These are phyloP conservation scores for Thalassiosira mediterranea DNA, from an alignment of 352 stramenopile species.

Conservation along the genomic window DNA sequence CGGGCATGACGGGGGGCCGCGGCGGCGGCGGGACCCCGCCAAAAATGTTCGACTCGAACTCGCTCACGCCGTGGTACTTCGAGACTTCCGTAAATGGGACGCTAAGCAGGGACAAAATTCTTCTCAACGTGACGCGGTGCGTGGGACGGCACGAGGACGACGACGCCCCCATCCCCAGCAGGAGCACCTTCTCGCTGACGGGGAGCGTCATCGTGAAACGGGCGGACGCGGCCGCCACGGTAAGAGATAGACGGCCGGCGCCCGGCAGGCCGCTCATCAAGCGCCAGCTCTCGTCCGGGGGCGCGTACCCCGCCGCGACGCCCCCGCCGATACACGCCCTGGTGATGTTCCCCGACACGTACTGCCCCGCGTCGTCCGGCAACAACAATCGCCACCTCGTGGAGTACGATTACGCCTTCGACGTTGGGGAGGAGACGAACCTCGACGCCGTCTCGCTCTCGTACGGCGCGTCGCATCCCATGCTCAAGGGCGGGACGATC, in stretches of 20 bases:
- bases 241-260: neutral
- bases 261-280: conserved; percentile 17
- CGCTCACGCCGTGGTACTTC: conserved; percentile 76
- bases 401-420: conserved; percentile 82
- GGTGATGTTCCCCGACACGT: conserved; percentile 76
- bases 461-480: conserved; percentile 77
- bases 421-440: conserved; percentile 72
- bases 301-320: neutral
- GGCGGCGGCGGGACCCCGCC: conserved; percentile 4
- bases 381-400: conserved; percentile 60
- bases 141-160: conserved; percentile 62
- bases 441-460: conserved; percentile 80
- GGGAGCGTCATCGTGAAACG: conserved; percentile 73
- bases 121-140: conserved; percentile 69
- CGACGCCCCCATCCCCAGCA: conserved; percentile 21
- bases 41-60: conserved; percentile 76
- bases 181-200: conserved; percentile 61
- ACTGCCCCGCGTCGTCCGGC: conserved; percentile 39
- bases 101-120: conserved; percentile 66
- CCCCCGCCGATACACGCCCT: conserved; percentile 69
- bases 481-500: conserved; percentile 81
- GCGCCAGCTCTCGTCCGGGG: conserved; percentile 32
- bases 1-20: too few relatives aligned
- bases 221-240: conserved; percentile 9
- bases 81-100: conserved; percentile 70